Base-by-base conservation (phyloP, 257 asterid genomes). In the Nicotiana benthamiana region DNA sequence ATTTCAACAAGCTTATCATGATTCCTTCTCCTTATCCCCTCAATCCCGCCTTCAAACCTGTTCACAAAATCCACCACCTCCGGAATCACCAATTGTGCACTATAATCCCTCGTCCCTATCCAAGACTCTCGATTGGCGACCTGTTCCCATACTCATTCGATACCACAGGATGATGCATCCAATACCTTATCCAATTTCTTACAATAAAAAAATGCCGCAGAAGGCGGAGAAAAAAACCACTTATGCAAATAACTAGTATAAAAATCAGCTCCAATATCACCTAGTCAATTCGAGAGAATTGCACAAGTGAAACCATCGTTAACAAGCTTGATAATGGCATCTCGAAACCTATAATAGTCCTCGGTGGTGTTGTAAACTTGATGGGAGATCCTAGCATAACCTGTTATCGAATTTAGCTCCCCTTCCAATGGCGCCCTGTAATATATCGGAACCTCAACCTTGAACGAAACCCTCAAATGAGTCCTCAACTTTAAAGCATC, bases 371-470 rank as follows among this genome's bases (percentile, higher is more conserved):
- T 94, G 59, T 94, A 94, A 80, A 94, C 97, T 85, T 94, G 97
- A 88, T 94, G 96, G 59, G 98, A 93, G 79, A 94, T 94, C 86
- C 98, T 90, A 0, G 92, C 97, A 84, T 93, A 94, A 9, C 96
- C 98, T 0, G 97, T 90, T 34, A 91, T 63, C 0, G 87, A 79
- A 24, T 82, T 85, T 28, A 81, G 79, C 79, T 89, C 93, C 22
- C 87, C 97, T 34, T 90, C 93, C 79, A 84, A 32, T 0, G 92
- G 88, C 24, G 56, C 88, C 81, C 92, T 84, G 48, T 85, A 90
- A 68, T 93, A 90, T 75, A 94, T 93, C 0, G 97, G 98, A n/a
- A 93, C 97, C 87, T 93, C 97, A 61, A 93, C 89, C 83, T 84
- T 83, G 79, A 89, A 93, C 72, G 54, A 59, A 77, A 82, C 89